Conservation (phyloP, 306 rosid species). For the Ormosia emarginata region DNA sequence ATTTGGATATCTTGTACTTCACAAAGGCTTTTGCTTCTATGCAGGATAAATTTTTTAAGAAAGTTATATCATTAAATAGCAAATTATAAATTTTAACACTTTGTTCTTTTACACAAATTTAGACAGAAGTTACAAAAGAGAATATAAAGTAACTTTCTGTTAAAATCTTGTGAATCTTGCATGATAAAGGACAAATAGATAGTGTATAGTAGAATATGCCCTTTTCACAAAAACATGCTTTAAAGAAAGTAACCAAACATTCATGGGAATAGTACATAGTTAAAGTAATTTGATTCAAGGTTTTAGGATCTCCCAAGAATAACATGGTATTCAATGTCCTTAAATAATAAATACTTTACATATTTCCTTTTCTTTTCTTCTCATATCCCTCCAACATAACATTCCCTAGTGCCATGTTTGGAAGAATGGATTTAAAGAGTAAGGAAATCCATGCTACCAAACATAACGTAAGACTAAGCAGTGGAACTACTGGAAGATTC, state of each 20-base stretch:
- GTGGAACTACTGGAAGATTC: background rate
- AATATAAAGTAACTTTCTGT: conserved; percentile 17
- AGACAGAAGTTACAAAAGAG: background rate
- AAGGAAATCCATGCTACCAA: background rate
- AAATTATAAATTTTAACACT: background rate
- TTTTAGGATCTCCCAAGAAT: background rate
- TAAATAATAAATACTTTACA: background rate
- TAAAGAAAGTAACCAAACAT: conserved; percentile 1
- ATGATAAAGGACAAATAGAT: background rate
- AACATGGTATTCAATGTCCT: background rate
- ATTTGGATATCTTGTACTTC: background rate
- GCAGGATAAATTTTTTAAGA: background rate
- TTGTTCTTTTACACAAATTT: background rate
- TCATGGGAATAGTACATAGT: background rate
- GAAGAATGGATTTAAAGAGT: background rate
- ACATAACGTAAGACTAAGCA: conserved; percentile 8
- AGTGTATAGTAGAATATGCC: background rate
- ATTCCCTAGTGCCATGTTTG: background rate
- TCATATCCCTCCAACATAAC: background rate
- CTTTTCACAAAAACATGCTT: background rate
- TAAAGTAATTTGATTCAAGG: background rate
- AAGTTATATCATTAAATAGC: background rate
- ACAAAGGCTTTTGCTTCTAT: background rate
- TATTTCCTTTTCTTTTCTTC: background rate
- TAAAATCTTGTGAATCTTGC: background rate